Conservation (phyloP, 2,329 filamentous ascomycete species). For the Sporothrix sp. region DNA sequence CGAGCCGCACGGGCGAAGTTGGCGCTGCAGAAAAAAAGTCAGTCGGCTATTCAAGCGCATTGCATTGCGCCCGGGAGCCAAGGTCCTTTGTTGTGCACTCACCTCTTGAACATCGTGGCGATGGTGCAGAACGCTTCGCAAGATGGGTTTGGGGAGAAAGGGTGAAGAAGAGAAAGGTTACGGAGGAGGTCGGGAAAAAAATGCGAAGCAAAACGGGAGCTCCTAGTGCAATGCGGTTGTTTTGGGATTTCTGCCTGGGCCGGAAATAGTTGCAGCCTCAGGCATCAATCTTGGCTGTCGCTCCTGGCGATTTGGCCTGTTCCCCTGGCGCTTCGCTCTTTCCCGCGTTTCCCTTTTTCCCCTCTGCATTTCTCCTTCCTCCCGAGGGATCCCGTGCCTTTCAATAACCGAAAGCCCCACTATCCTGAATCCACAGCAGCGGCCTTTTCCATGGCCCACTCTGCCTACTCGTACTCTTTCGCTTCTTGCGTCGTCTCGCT, state of each 20-base stretch:
- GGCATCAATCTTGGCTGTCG: slow-evolving; percentile 1
- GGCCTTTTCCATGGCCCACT: not conserved
- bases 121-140: slow-evolving; percentile 18
- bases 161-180: slow-evolving; percentile 10
- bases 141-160: slow-evolving; percentile 9
- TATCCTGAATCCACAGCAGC: not conserved
- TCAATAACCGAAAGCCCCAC: slow-evolving; percentile 17
- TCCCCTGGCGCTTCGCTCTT: not conserved
- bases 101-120: slow-evolving; percentile 76
- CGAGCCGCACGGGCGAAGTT: slow-evolving; percentile 50
- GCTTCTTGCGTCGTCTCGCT: not conserved
- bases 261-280: slow-evolving; percentile 10
- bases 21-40: slow-evolving; percentile 36
- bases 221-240: slow-evolving; percentile 15
- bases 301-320: not conserved
- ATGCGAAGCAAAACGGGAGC: slow-evolving; percentile 19
- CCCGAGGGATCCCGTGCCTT: slow-evolving; percentile 18
- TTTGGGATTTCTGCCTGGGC: slow-evolving; percentile 15
- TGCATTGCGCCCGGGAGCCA: not conserved
- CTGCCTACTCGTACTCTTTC: not conserved
- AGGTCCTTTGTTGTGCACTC: slow-evolving; percentile 29
- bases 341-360: not conserved
- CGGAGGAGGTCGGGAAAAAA: slow-evolving; percentile 21
- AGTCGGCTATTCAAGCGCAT: slow-evolving; percentile 26
- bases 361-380: slow-evolving; percentile 13